A percentile compares a stretch with the other conserved stretches of the same genome.
Evolutionary conservation across 371 early-diverging fungal genomes (phyloP).

Genomic region (Lichtheimia corymbifera): DNA sequence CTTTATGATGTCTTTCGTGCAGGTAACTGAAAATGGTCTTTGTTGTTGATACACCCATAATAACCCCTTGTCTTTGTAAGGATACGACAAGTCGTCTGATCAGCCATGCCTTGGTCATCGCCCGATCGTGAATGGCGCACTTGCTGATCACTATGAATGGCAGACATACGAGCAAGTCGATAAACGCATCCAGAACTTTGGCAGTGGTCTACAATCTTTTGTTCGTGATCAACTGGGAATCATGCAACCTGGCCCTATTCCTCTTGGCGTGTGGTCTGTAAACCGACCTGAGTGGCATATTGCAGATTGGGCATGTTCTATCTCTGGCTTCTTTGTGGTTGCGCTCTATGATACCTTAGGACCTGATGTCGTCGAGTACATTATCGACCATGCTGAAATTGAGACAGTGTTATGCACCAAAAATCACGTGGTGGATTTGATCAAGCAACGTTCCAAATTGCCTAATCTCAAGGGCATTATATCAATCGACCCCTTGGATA

Average conservation of each 20-base stretch:
- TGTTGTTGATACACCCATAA: background rate
- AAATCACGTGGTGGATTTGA: conserved; percentile 62
- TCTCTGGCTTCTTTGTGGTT: conserved; percentile 69
- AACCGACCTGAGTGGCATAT: conserved; percentile 96
- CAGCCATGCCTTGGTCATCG: conserved; percentile 57
- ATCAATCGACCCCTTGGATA: conserved; percentile 68
- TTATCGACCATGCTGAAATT: conserved; percentile 73
- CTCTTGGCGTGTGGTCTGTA: conserved; percentile 71
- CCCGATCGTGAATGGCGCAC: conserved; percentile 40
- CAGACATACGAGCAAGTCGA: conserved; percentile 71
- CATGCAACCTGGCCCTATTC: conserved; percentile 31
- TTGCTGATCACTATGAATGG: conserved; percentile 76
- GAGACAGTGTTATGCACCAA: conserved; percentile 75
- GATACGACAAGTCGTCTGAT: conserved; percentile 24
- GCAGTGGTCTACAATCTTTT: conserved; percentile 59
- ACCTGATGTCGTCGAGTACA: conserved; percentile 69
- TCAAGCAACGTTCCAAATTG: conserved; percentile 55
- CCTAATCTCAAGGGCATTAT: conserved; percentile 74
- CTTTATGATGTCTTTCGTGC: conserved; percentile 41
- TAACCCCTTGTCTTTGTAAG: conserved; percentile 2
- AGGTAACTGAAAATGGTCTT: conserved; percentile 21
- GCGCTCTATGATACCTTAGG: conserved; percentile 98
- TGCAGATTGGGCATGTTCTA: conserved; percentile 65
- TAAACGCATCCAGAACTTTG: conserved; percentile 71
- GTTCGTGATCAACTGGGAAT: conserved; percentile 40